Percentiles rank a stretch among this genome's conserved stretches.
phyloP scores from a whole-genome alignment of 805 yeast species.

The Saturnispora diversa region DNA sequence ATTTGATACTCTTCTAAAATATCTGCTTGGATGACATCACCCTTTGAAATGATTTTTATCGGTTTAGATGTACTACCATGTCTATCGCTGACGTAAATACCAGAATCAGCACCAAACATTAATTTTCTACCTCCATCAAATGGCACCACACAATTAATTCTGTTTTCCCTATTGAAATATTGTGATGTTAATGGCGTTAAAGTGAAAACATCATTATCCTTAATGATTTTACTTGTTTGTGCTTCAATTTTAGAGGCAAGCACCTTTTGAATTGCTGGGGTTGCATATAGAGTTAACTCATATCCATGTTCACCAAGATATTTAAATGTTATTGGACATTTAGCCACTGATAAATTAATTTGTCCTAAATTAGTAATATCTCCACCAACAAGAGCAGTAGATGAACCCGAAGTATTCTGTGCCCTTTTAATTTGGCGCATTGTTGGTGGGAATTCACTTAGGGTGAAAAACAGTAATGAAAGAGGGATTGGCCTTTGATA shows the following conservation, averaged over 20 bases:
- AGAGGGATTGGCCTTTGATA: slow-evolving; percentile 83
- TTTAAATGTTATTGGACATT: slow-evolving; percentile 43
- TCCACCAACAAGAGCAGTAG: slow-evolving; percentile 24
- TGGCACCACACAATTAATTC: slow-evolving; percentile 86
- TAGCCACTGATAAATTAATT: slow-evolving; percentile 25
- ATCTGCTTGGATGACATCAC: slow-evolving; percentile 80
- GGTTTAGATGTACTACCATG: slow-evolving; percentile 56
- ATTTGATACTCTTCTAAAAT: slow-evolving; percentile 88
- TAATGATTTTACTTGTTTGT: slow-evolving; percentile 69
- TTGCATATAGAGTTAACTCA: slow-evolving; percentile 45
- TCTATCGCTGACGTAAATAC: slow-evolving; percentile 74
- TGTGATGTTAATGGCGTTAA: slow-evolving; percentile 66
- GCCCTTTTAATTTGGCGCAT: slow-evolving; percentile 38
- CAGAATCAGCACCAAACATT: slow-evolving; percentile 85
- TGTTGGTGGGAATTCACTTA: slow-evolving; percentile 72
- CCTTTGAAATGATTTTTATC: slow-evolving; percentile 60
- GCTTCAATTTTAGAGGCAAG: slow-evolving; percentile 69
- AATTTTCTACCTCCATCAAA: slow-evolving; percentile 90
- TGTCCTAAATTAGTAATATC: slow-evolving; percentile 16
- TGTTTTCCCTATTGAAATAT: slow-evolving; percentile 64
- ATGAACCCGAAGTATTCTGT: slow-evolving; percentile 31
- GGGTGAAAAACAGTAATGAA: slow-evolving; percentile 63
- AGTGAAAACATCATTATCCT: slow-evolving; percentile 71
- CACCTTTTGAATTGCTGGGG: slow-evolving; percentile 63
- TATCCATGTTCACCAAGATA: slow-evolving; percentile 49